Base-by-base conservation (phyloP, 1,139 yeast genomes). In the Entelexis paramagnoliae region DNA sequence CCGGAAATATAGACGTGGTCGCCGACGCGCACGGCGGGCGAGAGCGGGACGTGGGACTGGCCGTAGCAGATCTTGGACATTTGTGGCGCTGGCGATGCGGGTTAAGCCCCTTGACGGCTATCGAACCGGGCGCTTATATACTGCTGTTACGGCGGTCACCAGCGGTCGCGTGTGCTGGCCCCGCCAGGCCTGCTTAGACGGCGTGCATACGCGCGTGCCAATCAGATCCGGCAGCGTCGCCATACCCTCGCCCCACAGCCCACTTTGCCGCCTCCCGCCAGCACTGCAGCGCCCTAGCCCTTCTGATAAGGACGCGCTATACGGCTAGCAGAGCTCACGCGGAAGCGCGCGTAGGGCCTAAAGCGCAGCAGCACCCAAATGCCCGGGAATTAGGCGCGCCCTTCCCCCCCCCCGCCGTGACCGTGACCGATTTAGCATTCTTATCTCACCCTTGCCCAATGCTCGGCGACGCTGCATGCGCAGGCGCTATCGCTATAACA, bases 1-100 rank as follows among this genome's bases (percentile, higher is more conserved):
- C 98, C 98, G 38, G 96, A 87, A 55, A 89, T 91, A 68, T 84
- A 91, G 66, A 91, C 70, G 39, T 49, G 54, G 48, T 54, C 57
- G 19, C 57, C 57, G 13, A 53, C 56, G 24, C 57, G 50, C 30
- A 54, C 57, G 16, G 57, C 57, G n/a, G 57, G 57, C 20, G 58
- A 55, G 32, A 54, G 50, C 10, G 57, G 57, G 28, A 53, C 52
- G 50, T 41, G 50, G 5, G 53, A 29, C n/a, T 48, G 45, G 11
- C 57, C 57, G 48, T 53, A 54, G 44, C 49, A 41, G 40, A 41
- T 45, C 32, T 52, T 53, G 16, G 54, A 30, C 55, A 52, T 28
- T 28, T 28, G 11, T 13, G 2, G 30, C 4, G 3, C 28, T 7
- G 28, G 28, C 28, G 28, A 7, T 26, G 10, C 10, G 28, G 2